Percentiles rank a stretch among this genome's conserved stretches.
phyloP scores from a whole-genome alignment of 768 basidiomycete genomes.

The Pleurotus ostreatus region DNA sequence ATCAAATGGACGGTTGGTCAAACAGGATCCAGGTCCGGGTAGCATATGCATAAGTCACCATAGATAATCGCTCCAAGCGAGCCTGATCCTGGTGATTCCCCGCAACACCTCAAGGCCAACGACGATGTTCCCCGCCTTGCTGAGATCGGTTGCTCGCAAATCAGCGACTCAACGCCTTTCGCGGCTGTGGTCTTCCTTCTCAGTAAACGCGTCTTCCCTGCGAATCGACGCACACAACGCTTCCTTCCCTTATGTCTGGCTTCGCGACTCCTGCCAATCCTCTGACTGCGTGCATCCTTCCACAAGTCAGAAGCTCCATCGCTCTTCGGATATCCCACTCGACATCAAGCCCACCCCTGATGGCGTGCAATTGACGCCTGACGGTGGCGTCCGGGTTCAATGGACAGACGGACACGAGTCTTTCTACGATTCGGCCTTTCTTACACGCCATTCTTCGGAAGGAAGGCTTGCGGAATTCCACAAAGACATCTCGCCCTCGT shows the following conservation, averaged over 20 bases:
- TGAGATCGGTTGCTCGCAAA: not conserved
- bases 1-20: not conserved
- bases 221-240: conserved; percentile 37
- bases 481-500: conserved; percentile 28
- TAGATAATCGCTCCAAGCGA: not conserved
- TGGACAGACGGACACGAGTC: conserved; percentile 66
- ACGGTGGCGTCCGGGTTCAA: conserved; percentile 21
- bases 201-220: conserved; percentile 21
- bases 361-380: conserved; percentile 37
- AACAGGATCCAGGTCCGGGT: no score
- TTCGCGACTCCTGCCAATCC: conserved; percentile 83
- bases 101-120: not conserved
- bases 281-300: conserved; percentile 70
- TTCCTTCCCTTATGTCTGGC: conserved; percentile 66
- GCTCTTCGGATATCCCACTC: conserved; percentile 59
- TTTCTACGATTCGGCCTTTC: conserved; percentile 43
- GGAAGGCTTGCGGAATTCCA: conserved; percentile 37
- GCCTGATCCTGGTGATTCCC: not conserved
- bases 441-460: conserved; percentile 42
- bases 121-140: not conserved
- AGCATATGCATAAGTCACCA: not conserved
- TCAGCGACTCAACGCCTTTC: not conserved
- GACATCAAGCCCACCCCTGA: conserved; percentile 41
- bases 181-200: conserved; percentile 20
- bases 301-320: conserved; percentile 73